Evolutionary conservation across 1,139 yeast genomes (phyloP).

Genomic region (Debaryomyces fabryi): DNA sequence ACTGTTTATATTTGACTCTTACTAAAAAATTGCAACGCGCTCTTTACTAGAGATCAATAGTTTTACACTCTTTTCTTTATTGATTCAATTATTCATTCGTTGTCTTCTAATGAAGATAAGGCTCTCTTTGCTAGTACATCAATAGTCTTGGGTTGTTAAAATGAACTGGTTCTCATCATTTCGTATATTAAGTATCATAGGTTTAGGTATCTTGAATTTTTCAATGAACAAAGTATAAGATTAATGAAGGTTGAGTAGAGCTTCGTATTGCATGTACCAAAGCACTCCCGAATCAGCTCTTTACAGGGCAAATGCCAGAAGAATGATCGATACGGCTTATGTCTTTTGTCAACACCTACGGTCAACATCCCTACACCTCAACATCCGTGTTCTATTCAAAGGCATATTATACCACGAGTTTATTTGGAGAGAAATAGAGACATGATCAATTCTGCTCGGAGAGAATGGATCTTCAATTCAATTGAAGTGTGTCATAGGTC

Average conservation of each 20-base stretch:
- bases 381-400: conserved; percentile 1
- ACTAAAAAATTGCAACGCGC: background rate
- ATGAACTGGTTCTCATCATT: background rate
- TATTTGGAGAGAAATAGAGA: background rate
- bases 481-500: background rate
- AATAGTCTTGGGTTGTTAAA: background rate
- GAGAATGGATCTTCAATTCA: background rate
- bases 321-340: background rate
- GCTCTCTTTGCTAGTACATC: conserved; percentile 5
- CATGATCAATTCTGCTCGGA: background rate
- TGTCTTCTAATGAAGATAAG: background rate
- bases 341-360: conserved; percentile 6
- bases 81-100: conserved; percentile 9
- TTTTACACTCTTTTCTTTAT: background rate
- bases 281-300: conserved; percentile 2
- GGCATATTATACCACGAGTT: conserved; percentile 2
- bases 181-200: background rate
- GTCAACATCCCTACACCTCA: conserved; percentile 7
- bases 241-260: background rate
- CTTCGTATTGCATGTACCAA: background rate
- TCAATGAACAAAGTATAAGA: background rate
- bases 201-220: background rate
- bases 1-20: background rate
- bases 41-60: background rate
- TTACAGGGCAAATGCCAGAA: background rate